A percentile compares a stretch with the other conserved stretches of the same genome.
phyloP scores from a whole-genome alignment of 2,329 filamentous ascomycete genomes.

The Fusarium dimerum region DNA sequence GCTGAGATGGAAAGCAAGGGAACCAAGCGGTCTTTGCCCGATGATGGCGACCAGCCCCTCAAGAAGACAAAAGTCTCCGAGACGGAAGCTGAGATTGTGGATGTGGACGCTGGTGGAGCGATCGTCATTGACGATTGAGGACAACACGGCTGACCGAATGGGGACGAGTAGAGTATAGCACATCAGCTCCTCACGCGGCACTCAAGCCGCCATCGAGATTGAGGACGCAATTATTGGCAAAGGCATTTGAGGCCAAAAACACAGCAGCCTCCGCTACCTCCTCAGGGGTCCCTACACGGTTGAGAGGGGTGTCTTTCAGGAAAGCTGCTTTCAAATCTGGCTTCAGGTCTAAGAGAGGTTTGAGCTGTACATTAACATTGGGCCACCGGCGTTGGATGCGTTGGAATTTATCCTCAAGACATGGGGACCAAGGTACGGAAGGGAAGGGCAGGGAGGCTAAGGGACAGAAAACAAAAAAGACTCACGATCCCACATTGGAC shows the following conservation, averaged over 20 bases:
- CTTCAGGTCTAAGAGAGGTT: conserved; percentile 36
- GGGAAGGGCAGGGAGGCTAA: background rate
- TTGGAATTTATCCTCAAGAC: conserved; percentile 7
- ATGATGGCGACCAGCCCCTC: conserved; percentile 41
- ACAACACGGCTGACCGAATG: conserved; percentile 1
- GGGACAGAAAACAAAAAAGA: conserved; percentile 21
- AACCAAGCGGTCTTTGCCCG: conserved; percentile 49
- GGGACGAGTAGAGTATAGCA: conserved; percentile 9
- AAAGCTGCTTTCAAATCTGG: conserved; percentile 39
- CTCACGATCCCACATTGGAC: conserved; percentile 75
- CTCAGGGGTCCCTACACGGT: conserved; percentile 65
- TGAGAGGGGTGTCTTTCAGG: conserved; percentile 58
- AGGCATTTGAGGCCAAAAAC: conserved; percentile 76
- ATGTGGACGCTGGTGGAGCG: conserved; percentile 58
- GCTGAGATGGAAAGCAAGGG: conserved; percentile 35
- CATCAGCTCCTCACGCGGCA: conserved; percentile 50
- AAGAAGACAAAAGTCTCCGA: conserved; percentile 52
- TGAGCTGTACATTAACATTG: conserved; percentile 42
- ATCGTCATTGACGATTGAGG: conserved; percentile 66
- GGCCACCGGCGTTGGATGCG: conserved; percentile 5
- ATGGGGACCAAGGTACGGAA: background rate
- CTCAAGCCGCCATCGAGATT: conserved; percentile 85
- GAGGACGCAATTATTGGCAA: conserved; percentile 84
- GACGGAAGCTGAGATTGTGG: conserved; percentile 42
- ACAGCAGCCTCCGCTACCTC: conserved; percentile 82